Evolutionary conservation across 2,329 filamentous ascomycete genomes (phyloP).

Genomic region (Clonostachys sp.): DNA sequence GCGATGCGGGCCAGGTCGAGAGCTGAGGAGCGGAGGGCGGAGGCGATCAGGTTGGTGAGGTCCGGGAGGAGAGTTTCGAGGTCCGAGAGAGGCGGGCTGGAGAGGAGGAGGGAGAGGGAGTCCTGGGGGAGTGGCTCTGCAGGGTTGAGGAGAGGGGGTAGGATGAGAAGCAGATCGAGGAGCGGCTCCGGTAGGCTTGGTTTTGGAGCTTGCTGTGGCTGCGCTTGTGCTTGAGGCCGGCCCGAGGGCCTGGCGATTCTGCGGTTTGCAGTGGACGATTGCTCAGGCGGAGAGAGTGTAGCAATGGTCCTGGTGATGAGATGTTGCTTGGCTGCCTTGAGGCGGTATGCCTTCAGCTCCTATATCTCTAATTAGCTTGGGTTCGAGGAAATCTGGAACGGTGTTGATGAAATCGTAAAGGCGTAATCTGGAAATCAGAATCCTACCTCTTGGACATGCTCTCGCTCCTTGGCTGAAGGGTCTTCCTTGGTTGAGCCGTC

Average conservation of each 20-base stretch:
- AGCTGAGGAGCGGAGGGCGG: constrained; percentile 43
- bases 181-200: constrained; percentile 35
- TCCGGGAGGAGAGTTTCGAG: constrained; percentile 42
- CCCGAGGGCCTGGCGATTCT: constrained; percentile 11
- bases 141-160: constrained; percentile 40
- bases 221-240: constrained; percentile 11
- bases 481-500: constrained; percentile 54
- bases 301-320: constrained; percentile 46
- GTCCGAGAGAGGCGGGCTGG: constrained; percentile 41
- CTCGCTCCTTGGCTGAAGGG: constrained; percentile 42
- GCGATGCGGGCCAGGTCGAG: constrained; percentile 40
- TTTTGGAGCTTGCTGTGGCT: constrained; percentile 7
- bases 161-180: constrained; percentile 48
- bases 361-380: constrained; percentile 11
- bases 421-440: background rate
- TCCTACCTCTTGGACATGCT: constrained; percentile 42
- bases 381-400: background rate
- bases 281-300: constrained; percentile 28
- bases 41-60: constrained; percentile 41
- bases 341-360: constrained; percentile 45
- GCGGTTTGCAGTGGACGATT: constrained; percentile 4
- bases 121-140: constrained; percentile 13
- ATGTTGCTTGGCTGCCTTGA: constrained; percentile 41
- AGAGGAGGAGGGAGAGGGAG: constrained; percentile 37
- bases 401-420: background rate